Conservation (phyloP, 257 asterid genomes). For the Lavandula angustifolia region DNA sequence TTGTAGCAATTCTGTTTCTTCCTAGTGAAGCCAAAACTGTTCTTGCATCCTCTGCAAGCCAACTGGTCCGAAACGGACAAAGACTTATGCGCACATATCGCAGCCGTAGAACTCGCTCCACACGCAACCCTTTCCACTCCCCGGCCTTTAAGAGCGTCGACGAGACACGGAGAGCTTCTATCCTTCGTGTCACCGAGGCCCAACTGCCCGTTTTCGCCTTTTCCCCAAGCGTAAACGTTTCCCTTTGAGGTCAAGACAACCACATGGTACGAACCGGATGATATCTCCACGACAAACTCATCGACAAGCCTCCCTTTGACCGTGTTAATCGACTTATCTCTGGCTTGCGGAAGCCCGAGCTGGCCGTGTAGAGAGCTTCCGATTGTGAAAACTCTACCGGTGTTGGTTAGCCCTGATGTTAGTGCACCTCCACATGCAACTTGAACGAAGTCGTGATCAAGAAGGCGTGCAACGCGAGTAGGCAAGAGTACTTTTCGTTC, state of each 20-base stretch:
- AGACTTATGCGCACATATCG: constrained; percentile 39
- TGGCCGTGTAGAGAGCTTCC: constrained; percentile 40
- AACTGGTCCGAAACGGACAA: constrained; percentile 36
- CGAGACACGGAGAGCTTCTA: constrained; percentile 35
- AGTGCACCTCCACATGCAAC: constrained; percentile 38
- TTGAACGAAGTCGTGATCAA: constrained; percentile 33
- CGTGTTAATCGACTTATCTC: constrained; percentile 23
- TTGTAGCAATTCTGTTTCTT: constrained; percentile 45
- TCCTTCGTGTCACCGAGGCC: constrained; percentile 43
- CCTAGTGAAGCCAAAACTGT: constrained; percentile 37
- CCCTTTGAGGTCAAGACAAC: constrained; percentile 38
- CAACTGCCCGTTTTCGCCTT: constrained; percentile 39
- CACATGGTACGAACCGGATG: constrained; percentile 42
- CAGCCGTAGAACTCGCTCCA: constrained; percentile 37
- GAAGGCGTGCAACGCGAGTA: constrained; percentile 31
- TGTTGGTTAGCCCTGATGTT: constrained; percentile 35
- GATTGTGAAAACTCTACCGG: constrained; percentile 36
- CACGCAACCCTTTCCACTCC: constrained; percentile 35
- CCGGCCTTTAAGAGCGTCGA: constrained; percentile 33
- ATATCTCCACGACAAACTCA: constrained; percentile 38
- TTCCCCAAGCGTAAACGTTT: constrained; percentile 45
- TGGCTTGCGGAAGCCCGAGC: constrained; percentile 40
- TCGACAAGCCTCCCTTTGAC: constrained; percentile 28
- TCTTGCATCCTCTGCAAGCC: constrained; percentile 36
- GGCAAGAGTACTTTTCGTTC: constrained; percentile 39